Conservation (phyloP, 257 asterid species). For the Lavandula angustifolia region DNA sequence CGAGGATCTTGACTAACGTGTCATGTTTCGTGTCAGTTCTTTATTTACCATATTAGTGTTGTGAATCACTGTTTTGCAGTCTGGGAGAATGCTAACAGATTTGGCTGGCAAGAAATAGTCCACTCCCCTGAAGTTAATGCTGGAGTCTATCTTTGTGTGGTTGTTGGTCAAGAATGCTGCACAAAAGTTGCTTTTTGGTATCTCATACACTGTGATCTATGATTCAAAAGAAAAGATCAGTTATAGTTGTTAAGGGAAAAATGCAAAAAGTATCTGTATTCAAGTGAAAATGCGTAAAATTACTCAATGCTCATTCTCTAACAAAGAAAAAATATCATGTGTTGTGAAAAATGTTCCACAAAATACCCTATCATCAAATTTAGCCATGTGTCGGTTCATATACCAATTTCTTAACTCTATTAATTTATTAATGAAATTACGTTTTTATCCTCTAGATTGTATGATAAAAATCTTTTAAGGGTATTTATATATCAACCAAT, state of each 20-base stretch:
- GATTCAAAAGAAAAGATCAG: not conserved
- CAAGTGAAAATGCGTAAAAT: too few relatives aligned
- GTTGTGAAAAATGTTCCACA: too few relatives aligned
- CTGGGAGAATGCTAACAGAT: constrained; percentile 92
- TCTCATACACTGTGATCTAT: constrained; percentile 68
- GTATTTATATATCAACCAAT: too few relatives aligned
- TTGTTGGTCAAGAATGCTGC: constrained; percentile 84
- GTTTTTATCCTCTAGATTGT: too few relatives aligned
- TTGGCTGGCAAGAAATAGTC: constrained; percentile 61
- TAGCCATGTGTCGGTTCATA: too few relatives aligned
- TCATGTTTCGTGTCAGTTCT: not conserved
- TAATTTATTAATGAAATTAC: too few relatives aligned
- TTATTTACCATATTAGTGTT: constrained; percentile 67
- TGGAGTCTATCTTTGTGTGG: constrained; percentile 36
- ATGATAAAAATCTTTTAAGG: too few relatives aligned
- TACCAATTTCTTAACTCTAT: too few relatives aligned
- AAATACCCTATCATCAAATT: too few relatives aligned
- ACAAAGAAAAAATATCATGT: too few relatives aligned
- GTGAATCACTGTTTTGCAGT: constrained; percentile 83
- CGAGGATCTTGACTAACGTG: not conserved
- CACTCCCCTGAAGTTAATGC: constrained; percentile 59
- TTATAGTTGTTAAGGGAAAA: not conserved
- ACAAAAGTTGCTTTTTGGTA: constrained; percentile 43
- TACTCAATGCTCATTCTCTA: too few relatives aligned
- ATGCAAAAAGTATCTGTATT: too few relatives aligned